phyloP scores from a whole-genome alignment of 768 basidiomycete species.

The Phlebiopsis gigantea region DNA sequence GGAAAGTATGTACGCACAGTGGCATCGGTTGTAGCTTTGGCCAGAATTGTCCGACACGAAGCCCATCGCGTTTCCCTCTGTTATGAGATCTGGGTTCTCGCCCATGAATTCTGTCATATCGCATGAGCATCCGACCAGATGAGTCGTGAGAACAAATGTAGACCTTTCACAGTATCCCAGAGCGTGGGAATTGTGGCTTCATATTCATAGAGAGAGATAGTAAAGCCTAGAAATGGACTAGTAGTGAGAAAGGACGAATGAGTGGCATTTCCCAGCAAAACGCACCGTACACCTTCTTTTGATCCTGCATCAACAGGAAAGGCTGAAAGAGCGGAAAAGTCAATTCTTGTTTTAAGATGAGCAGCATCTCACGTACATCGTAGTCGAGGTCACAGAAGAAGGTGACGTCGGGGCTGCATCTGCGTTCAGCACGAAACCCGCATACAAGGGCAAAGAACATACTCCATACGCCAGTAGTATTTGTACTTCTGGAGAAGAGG shows the following conservation, averaged over 20 bases:
- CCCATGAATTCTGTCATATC: slow-evolving; percentile 41
- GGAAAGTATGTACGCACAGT: slow-evolving; percentile 32
- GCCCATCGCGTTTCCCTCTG: slow-evolving; percentile 46
- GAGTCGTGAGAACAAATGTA: slow-evolving; percentile 4
- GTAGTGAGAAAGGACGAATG: slow-evolving; percentile 5
- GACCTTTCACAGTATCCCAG: slow-evolving; percentile 67
- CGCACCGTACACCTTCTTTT: slow-evolving; percentile 49
- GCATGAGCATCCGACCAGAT: background rate
- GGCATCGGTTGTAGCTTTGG: slow-evolving; percentile 52
- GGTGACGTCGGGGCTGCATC: slow-evolving; percentile 46
- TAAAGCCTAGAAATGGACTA: slow-evolving; percentile 52
- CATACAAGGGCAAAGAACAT: slow-evolving; percentile 13
- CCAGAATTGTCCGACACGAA: slow-evolving; percentile 55
- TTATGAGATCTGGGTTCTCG: slow-evolving; percentile 40
- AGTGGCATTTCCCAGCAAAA: background rate
- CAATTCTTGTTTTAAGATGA: background rate
- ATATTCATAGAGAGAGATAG: slow-evolving; percentile 71
- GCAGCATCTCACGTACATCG: slow-evolving; percentile 27
- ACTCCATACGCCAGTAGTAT: slow-evolving; percentile 52
- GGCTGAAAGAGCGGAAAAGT: slow-evolving; percentile 28
- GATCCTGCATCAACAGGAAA: slow-evolving; percentile 52
- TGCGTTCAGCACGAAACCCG: background rate
- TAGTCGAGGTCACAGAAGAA: slow-evolving; percentile 53
- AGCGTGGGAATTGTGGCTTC: slow-evolving; percentile 69
- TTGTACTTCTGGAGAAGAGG: slow-evolving; percentile 32